A percentile compares a stretch with the other conserved stretches of the same genome.
Evolutionary conservation across 768 basidiomycete genomes (phyloP).

Genomic region (Termitomyces sp.): DNA sequence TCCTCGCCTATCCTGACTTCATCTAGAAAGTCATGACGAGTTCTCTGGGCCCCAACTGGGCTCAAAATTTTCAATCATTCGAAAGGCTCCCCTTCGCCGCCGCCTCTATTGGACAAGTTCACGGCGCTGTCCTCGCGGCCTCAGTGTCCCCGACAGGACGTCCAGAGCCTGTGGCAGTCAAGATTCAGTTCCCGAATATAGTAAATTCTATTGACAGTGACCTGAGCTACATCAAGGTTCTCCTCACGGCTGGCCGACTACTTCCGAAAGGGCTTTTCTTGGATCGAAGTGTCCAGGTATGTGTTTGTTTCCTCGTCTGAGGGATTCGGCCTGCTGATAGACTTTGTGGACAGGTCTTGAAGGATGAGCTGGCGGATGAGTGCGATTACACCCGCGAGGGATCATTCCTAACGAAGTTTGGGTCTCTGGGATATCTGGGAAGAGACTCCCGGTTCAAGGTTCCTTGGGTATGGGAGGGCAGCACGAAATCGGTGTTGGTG

Average conservation of each 20-base stretch:
- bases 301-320: constrained; percentile 14
- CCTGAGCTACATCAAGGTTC: constrained; percentile 74
- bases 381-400: constrained; percentile 90
- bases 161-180: constrained; percentile 65
- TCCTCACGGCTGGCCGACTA: constrained; percentile 75
- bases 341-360: constrained; percentile 61
- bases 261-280: constrained; percentile 88
- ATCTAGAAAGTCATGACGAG: constrained; percentile 60
- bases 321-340: neutral
- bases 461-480: constrained; percentile 82
- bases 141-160: constrained; percentile 46
- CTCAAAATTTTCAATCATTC: constrained; percentile 64
- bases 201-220: constrained; percentile 83
- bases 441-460: constrained; percentile 68
- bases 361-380: constrained; percentile 85
- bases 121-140: constrained; percentile 60
- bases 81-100: constrained; percentile 88
- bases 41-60: constrained; percentile 79
- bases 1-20: neutral
- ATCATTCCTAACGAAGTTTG: constrained; percentile 58
- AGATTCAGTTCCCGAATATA: constrained; percentile 95
- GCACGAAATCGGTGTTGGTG: constrained; percentile 78
- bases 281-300: constrained; percentile 76
- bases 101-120: constrained; percentile 97
- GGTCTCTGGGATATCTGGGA: constrained; percentile 42